Percentiles rank a stretch among this genome's conserved stretches.
Conservation (phyloP, 1,284 basidiomycete genomes). For the Irpex sp. region DNA sequence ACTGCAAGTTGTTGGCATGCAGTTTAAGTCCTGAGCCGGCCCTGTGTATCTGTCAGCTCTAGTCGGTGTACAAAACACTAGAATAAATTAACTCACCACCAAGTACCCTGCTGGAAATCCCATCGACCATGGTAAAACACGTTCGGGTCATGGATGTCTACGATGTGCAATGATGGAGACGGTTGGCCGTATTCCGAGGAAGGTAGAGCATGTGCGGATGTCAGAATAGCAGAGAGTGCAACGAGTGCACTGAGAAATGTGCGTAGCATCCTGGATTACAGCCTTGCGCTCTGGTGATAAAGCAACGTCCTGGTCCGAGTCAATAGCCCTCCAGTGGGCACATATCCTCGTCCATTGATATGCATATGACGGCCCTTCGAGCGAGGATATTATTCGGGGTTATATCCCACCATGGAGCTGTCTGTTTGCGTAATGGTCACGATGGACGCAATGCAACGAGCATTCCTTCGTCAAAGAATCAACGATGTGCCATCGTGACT, state of each 20-base stretch:
- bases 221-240: not conserved
- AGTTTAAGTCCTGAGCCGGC: conserved; percentile 55
- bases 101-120: conserved; percentile 35
- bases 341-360: not conserved
- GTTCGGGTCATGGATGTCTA: conserved; percentile 28
- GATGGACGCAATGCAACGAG: not conserved
- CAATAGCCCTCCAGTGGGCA: not conserved
- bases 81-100: conserved; percentile 28
- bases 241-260: not conserved
- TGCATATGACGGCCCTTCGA: not conserved
- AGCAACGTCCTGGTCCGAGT: not conserved
- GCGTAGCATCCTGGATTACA: not conserved
- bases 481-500: conserved; percentile 8
- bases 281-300: not conserved
- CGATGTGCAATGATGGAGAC: conserved; percentile 1
- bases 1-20: conserved; percentile 39
- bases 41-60: conserved; percentile 29
- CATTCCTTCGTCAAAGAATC: not conserved
- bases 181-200: not conserved
- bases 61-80: not conserved
- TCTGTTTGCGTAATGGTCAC: not conserved
- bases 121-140: conserved; percentile 37
- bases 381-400: not conserved
- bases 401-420: not conserved
- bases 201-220: not conserved